phyloP scores from a whole-genome alignment of 805 yeast species.

The Wickerhamiella azymoides region DNA sequence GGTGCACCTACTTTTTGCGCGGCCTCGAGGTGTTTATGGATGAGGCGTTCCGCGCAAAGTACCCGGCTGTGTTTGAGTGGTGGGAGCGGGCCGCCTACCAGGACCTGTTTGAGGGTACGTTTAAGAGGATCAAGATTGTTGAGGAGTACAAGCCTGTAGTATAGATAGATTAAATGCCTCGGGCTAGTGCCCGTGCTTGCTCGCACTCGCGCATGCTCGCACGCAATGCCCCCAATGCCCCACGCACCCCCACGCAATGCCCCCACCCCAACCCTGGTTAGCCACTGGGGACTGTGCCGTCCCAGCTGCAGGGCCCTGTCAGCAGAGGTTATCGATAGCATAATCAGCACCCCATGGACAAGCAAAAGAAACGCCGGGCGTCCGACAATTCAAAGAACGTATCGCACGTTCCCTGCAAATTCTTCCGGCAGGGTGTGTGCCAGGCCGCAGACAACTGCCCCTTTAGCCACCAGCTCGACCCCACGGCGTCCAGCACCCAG shows the following conservation, averaged over 20 bases:
- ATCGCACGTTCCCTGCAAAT: slow-evolving; percentile 94
- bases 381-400: slow-evolving; percentile 33
- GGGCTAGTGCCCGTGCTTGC: background rate
- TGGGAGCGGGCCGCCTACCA: slow-evolving; percentile 38
- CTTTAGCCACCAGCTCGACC: slow-evolving; percentile 54
- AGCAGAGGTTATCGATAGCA: background rate
- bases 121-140: slow-evolving; percentile 26
- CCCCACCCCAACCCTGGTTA: background rate
- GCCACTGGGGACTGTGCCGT: too few relatives aligned
- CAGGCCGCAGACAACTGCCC: slow-evolving; percentile 92
- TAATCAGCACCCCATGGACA: slow-evolving; percentile 2
- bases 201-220: background rate
- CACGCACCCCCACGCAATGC: background rate
- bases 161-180: background rate
- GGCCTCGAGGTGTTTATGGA: slow-evolving; percentile 50
- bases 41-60: slow-evolving; percentile 43
- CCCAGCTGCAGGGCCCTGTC: too few relatives aligned
- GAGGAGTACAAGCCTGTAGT: background rate
- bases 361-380: slow-evolving; percentile 4
- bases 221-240: too few relatives aligned
- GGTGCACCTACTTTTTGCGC: slow-evolving; percentile 37
- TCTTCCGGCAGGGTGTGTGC: slow-evolving; percentile 81
- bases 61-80: slow-evolving; percentile 62
- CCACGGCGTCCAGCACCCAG: slow-evolving; percentile 26
- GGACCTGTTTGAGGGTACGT: slow-evolving; percentile 36